Percentiles rank a stretch among this genome's conserved stretches.
Conservation (phyloP, 371 early-diverging fungal species). For the Mucor saturninus region DNA sequence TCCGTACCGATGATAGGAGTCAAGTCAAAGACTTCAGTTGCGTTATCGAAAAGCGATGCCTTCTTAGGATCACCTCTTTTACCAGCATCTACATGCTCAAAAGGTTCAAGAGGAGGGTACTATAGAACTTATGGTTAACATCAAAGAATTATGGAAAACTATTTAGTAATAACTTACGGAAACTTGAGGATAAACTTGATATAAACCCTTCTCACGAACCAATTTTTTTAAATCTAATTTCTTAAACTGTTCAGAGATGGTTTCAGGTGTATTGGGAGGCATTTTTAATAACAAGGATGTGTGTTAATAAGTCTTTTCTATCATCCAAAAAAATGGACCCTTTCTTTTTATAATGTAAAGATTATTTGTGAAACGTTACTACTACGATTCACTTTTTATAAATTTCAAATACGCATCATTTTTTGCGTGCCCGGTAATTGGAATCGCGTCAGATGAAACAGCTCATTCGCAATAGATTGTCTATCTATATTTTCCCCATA, state of each 20-base stretch:
- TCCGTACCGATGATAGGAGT: slow-evolving; percentile 64
- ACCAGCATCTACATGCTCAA: slow-evolving; percentile 36
- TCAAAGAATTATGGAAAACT: too few species aligned
- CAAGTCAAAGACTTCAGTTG: slow-evolving; percentile 56
- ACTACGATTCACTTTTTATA: too few species aligned
- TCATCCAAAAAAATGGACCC: too few species aligned
- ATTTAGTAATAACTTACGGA: slow-evolving; percentile 5
- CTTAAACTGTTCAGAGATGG: slow-evolving; percentile 12
- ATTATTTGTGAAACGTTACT: not conserved
- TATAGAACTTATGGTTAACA: not conserved
- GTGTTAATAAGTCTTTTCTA: too few species aligned
- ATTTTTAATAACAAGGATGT: not conserved
- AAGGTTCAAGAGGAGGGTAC: slow-evolving; percentile 31
- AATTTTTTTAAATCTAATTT: slow-evolving; percentile 19
- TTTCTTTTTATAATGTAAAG: too few species aligned
- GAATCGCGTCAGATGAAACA: slow-evolving; percentile 4
- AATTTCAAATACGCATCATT: too few species aligned
- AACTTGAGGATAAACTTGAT: slow-evolving; percentile 12
- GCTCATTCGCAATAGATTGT: not conserved
- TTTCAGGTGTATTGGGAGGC: slow-evolving; percentile 20
- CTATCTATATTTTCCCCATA: too few species aligned
- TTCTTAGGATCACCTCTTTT: slow-evolving; percentile 57
- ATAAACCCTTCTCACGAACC: slow-evolving; percentile 9
- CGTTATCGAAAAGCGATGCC: slow-evolving; percentile 53
- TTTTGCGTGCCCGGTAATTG: too few species aligned